Percentiles rank a stretch among this genome's conserved stretches.
These are phyloP conservation scores for Ogataea methylovora DNA, from an alignment of 805 yeast species.

Conservation along the genomic window DNA sequence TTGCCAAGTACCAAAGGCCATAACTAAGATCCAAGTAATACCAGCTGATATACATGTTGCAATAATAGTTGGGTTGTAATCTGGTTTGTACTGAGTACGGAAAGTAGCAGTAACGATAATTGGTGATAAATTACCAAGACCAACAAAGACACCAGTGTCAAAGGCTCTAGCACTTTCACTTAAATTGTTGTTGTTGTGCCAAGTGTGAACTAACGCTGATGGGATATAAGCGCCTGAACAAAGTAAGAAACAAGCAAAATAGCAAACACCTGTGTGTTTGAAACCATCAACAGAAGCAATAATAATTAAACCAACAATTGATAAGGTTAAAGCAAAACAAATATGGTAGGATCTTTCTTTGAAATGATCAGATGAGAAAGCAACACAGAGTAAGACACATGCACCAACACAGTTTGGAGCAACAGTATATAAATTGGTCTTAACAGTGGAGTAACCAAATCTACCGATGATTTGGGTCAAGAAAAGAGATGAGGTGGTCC, in stretches of 20 bases:
- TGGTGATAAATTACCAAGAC: constrained; percentile 27
- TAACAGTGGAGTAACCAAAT: constrained; percentile 8
- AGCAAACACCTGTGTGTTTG: constrained; percentile 7
- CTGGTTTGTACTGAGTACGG: constrained; percentile 26
- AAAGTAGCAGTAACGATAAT: constrained; percentile 27
- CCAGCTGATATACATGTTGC: constrained; percentile 12
- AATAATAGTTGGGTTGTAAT: constrained; percentile 21
- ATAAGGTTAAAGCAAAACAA: constrained; percentile 10
- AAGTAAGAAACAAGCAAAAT: constrained; percentile 11
- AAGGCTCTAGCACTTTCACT: constrained; percentile 9
- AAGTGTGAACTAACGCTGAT: constrained; percentile 12
- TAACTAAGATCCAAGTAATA: constrained; percentile 6
- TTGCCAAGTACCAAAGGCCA: constrained; percentile 9
- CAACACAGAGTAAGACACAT: constrained; percentile 3
- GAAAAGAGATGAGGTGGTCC: constrained; percentile 11
- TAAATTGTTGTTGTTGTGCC: constrained; percentile 13
- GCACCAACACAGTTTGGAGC: constrained; percentile 14
- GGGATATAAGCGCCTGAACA: constrained; percentile 13
- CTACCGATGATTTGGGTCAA: constrained; percentile 9
- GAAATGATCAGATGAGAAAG: constrained; percentile 8
- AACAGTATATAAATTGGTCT: constrained; percentile 11
- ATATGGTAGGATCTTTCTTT: constrained; percentile 11
- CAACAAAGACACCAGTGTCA: constrained; percentile 17
- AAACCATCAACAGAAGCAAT: constrained; percentile 9
- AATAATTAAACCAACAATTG: constrained; percentile 9